phyloP scores from a whole-genome alignment of 2,329 filamentous ascomycete species.

The Raffaelea albimanens region DNA sequence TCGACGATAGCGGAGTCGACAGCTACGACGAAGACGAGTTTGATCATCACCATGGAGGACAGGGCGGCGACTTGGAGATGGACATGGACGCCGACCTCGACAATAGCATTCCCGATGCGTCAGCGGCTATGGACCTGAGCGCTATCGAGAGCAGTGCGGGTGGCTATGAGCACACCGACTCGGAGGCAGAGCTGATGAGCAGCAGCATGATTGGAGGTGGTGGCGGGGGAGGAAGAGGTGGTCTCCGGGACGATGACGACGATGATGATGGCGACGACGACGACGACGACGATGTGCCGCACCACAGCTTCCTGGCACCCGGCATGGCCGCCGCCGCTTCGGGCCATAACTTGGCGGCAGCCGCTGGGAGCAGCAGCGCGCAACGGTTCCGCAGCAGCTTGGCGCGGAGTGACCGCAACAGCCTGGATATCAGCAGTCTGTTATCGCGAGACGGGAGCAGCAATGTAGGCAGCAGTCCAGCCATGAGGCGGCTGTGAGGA shows the following conservation, averaged over 20 bases:
- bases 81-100: conserved; percentile 63
- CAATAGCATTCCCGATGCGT: conserved; percentile 59
- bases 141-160: conserved; percentile 20
- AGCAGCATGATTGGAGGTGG: conserved; percentile 14
- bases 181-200: conserved; percentile 53
- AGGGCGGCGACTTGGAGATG: conserved; percentile 27
- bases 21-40: conserved; percentile 11
- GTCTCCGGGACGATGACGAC: conserved; percentile 16
- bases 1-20: conserved; percentile 8
- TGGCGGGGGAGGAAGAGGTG: not conserved
- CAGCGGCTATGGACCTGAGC: conserved; percentile 14
- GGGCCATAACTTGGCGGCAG: not conserved
- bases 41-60: conserved; percentile 6
- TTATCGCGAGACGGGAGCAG: conserved; percentile 50
- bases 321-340: conserved; percentile 1
- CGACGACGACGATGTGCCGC: conserved; percentile 15
- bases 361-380: conserved; percentile 1
- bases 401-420: conserved; percentile 34
- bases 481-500: conserved; percentile 23
- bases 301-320: conserved; percentile 8
- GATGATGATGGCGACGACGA: conserved; percentile 20
- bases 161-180: conserved; percentile 71
- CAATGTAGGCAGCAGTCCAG: conserved; percentile 45
- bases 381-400: conserved; percentile 26
- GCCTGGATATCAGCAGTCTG: conserved; percentile 47